Evolutionary conservation across 2,329 filamentous ascomycete species (phyloP).

Genomic region (Fusarium equiseti): DNA sequence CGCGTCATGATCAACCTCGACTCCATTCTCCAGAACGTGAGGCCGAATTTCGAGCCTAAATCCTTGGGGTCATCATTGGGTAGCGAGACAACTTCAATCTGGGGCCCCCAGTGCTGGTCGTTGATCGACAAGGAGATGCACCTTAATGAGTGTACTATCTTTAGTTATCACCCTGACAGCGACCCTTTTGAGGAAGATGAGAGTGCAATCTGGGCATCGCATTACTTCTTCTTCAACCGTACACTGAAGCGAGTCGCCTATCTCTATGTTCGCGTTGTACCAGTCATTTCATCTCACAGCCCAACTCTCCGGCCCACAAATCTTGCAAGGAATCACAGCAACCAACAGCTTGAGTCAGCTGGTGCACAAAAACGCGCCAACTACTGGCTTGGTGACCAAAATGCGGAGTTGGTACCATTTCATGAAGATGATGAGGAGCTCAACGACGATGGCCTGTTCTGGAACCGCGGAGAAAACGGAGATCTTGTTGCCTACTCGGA

Average conservation of each 20-base stretch:
- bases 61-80: constrained; percentile 58
- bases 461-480: constrained; percentile 70
- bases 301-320: constrained; percentile 59
- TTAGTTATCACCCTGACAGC: constrained; percentile 88
- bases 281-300: constrained; percentile 74
- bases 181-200: constrained; percentile 94
- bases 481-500: constrained; percentile 67
- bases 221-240: constrained; percentile 99
- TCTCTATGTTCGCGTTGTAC: constrained; percentile 90
- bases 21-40: constrained; percentile 86
- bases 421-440: constrained; percentile 62
- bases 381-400: constrained; percentile 85
- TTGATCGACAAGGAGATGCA: constrained; percentile 95
- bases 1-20: constrained; percentile 89
- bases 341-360: constrained; percentile 50
- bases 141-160: constrained; percentile 87
- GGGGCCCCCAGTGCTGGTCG: constrained; percentile 93
- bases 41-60: constrained; percentile 69
- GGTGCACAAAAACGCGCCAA: constrained; percentile 76
- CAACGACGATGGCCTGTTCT: constrained; percentile 64
- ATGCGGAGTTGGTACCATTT: constrained; percentile 61
- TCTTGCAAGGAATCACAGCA: constrained; percentile 47
- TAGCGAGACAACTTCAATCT: constrained; percentile 70
- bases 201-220: constrained; percentile 91
- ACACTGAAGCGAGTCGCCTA: constrained; percentile 92